phyloP scores from a whole-genome alignment of 2,329 filamentous ascomycete species.

The Coniella vitis region DNA sequence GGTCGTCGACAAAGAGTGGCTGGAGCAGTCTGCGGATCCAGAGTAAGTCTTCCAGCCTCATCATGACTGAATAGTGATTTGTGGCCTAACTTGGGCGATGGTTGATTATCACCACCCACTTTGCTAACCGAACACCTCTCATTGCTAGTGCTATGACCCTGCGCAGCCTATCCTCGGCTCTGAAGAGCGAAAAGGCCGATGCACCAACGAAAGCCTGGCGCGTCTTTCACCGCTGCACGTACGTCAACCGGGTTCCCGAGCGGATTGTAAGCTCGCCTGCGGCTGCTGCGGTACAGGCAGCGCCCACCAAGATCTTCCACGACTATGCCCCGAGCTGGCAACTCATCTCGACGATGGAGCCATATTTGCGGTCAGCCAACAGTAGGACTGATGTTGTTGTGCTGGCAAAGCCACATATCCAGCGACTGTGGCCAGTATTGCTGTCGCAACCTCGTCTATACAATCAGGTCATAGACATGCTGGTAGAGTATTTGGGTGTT shows the following conservation, averaged over 20 bases:
- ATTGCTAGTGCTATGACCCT: not conserved
- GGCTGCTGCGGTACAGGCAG: not conserved
- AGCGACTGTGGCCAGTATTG: not conserved
- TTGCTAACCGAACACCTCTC: too few species aligned
- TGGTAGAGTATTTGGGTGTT: not conserved
- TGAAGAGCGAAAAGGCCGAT: not conserved
- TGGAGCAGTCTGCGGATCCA: not conserved
- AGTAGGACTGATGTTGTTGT: not conserved
- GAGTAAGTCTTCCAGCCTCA: not conserved
- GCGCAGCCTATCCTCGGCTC: not conserved
- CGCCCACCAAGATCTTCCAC: not conserved
- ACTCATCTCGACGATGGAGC: not conserved
- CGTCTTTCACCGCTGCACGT: not conserved
- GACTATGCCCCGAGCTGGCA: not conserved
- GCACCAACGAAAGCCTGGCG: not conserved
- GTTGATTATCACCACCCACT: too few species aligned
- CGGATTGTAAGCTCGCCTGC: not conserved
- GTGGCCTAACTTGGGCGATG: too few species aligned
- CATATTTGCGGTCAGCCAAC: not conserved
- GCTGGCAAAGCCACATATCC: not conserved
- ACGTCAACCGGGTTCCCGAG: not conserved
- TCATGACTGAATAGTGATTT: not conserved
- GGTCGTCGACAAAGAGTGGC: not conserved
- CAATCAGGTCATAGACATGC: not conserved
- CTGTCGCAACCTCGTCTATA: not conserved